These are phyloP conservation scores for Chaetomium olivaceum DNA, from an alignment of 2,329 filamentous ascomycete genomes.

Conservation along the genomic window DNA sequence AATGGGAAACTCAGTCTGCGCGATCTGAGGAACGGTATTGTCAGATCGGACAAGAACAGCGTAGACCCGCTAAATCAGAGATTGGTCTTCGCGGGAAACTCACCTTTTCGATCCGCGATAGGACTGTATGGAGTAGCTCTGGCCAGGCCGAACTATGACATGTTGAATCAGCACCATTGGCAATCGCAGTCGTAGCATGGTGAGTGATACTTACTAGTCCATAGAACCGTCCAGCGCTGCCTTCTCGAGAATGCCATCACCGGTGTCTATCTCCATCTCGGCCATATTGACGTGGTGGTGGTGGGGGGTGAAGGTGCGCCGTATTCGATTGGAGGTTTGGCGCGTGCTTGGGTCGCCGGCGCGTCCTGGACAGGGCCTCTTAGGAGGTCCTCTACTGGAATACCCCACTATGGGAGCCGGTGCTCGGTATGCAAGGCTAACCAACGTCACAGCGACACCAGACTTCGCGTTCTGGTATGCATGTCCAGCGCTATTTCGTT, in stretches of 20 bases:
- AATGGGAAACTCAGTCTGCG: constrained; percentile 72
- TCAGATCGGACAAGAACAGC: constrained; percentile 14
- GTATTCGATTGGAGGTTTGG: constrained; percentile 1
- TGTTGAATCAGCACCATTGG: constrained; percentile 14
- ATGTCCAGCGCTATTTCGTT: not conserved
- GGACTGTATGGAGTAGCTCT: constrained; percentile 61
- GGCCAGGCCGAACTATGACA: constrained; percentile 67
- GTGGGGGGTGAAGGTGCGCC: constrained; percentile 12
- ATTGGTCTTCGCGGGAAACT: not conserved
- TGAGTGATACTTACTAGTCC: constrained; percentile 51
- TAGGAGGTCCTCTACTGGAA: not conserved
- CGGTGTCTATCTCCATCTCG: constrained; percentile 57
- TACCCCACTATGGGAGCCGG: not conserved
- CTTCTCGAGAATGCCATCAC: constrained; percentile 50
- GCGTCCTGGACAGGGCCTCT: not conserved
- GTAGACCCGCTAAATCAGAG: not conserved
- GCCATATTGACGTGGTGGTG: constrained; percentile 32
- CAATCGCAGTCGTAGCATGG: not conserved
- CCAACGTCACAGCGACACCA: not conserved
- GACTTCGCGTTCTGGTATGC: too few relatives aligned
- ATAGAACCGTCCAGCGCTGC: constrained; percentile 55
- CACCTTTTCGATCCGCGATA: constrained; percentile 68
- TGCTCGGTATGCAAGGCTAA: not conserved
- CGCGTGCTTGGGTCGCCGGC: constrained; percentile 22
- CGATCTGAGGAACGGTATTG: constrained; percentile 57